Conservation (phyloP, 768 basidiomycete genomes). For the Mycena epipterygia region DNA sequence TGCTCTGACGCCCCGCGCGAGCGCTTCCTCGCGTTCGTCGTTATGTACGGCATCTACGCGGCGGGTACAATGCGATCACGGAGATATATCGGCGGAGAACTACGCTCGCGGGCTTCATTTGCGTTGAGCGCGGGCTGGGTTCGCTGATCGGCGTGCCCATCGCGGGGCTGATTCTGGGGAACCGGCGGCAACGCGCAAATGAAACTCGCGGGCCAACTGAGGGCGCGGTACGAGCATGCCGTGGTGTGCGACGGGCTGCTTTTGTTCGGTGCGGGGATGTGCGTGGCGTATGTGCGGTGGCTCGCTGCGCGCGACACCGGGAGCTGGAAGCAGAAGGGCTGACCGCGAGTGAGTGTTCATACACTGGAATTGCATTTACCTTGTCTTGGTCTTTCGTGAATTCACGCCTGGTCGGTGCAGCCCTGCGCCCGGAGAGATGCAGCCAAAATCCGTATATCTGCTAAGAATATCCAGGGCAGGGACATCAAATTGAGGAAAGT, state of each 20-base stretch:
- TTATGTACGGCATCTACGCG: no score
- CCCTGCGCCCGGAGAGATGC: no score
- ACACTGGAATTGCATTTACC: no score
- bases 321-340: slow-evolving; percentile 53
- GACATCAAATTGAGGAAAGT: no score
- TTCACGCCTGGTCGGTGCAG: no score
- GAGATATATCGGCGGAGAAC: slow-evolving; percentile 60
- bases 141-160: slow-evolving; percentile 55
- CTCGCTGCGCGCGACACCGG: slow-evolving; percentile 56
- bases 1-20: slow-evolving; percentile 55
- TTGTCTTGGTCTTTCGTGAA: no score
- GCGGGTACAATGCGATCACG: slow-evolving; percentile 60
- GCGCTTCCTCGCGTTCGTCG: slow-evolving; percentile 55
- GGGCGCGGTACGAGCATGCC: slow-evolving; percentile 50
- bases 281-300: slow-evolving; percentile 58
- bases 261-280: slow-evolving; percentile 52
- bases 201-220: slow-evolving; percentile 32
- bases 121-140: slow-evolving; percentile 58
- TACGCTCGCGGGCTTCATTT: slow-evolving; percentile 55
- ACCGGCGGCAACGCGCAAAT: slow-evolving; percentile 42
- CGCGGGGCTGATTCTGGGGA: no score
- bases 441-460: no score
- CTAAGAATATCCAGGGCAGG: no score
- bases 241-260: no score
- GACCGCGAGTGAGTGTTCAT: no score